Percentiles rank a stretch among this genome's conserved stretches.
Evolutionary conservation across 1,284 basidiomycete species (phyloP).

Genomic region (Amylostereum areolatum): DNA sequence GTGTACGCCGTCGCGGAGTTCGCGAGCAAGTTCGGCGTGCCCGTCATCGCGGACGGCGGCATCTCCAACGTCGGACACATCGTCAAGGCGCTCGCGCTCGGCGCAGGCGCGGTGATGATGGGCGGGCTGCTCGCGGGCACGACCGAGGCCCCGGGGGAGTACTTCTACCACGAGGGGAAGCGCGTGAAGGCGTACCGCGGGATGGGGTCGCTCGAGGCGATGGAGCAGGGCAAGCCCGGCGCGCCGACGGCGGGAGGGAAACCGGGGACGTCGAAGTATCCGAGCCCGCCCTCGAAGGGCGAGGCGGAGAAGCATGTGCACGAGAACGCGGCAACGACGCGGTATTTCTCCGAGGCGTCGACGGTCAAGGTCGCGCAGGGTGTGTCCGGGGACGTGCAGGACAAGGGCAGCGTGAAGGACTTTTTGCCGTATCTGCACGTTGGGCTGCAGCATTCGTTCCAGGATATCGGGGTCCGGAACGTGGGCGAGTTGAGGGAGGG

Average conservation of each 20-base stretch:
- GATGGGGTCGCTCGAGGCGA: slow-evolving; percentile 87
- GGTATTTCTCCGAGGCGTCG: slow-evolving; percentile 96
- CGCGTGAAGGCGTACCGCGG: slow-evolving; percentile 98
- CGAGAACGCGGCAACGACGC: slow-evolving; percentile 94
- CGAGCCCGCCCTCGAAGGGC: slow-evolving; percentile 19
- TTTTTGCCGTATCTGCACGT: slow-evolving; percentile 92
- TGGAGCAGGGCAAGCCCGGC: slow-evolving; percentile 76
- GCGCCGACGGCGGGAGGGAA: slow-evolving; percentile 20
- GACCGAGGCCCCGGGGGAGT: slow-evolving; percentile 96
- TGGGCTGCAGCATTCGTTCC: slow-evolving; percentile 93
- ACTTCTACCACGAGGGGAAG: slow-evolving; percentile 98
- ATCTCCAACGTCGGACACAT: slow-evolving; percentile 96
- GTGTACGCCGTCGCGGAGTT: slow-evolving; percentile 96
- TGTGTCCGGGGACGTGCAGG: slow-evolving; percentile 94
- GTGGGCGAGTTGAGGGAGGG: slow-evolving; percentile 58
- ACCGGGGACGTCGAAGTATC: slow-evolving; percentile 34
- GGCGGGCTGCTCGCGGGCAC: slow-evolving; percentile 95
- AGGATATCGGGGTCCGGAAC: slow-evolving; percentile 85
- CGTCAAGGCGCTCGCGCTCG: slow-evolving; percentile 93
- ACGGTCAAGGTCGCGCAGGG: slow-evolving; percentile 97
- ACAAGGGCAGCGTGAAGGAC: slow-evolving; percentile 91
- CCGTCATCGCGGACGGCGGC: slow-evolving; percentile 97
- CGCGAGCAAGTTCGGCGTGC: slow-evolving; percentile 89
- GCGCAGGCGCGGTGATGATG: slow-evolving; percentile 98
- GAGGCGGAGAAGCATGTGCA: slow-evolving; percentile 22